Conservation (phyloP, 306 rosid species). For the Trifolium pratense region DNA sequence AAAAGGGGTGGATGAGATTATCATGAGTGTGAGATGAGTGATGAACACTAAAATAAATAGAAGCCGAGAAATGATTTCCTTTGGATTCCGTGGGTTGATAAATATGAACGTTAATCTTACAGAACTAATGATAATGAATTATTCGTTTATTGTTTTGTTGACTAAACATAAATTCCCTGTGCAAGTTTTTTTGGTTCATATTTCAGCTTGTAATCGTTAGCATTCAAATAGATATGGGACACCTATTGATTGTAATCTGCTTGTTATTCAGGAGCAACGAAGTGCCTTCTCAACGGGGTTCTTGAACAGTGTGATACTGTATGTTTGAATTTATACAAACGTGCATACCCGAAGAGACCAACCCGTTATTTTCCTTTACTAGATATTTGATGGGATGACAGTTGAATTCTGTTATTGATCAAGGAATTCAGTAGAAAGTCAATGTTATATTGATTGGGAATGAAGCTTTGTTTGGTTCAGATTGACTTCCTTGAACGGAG, state of each 20-base stretch:
- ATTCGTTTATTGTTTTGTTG: too few species aligned
- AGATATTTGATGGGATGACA: slow-evolving; percentile 50
- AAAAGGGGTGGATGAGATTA: too few species aligned
- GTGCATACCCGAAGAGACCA: slow-evolving; percentile 90
- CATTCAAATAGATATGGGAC: background rate
- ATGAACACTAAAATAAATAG: too few species aligned
- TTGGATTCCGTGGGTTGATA: slow-evolving; percentile 15
- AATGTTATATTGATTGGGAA: slow-evolving; percentile 59
- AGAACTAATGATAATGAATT: too few species aligned
- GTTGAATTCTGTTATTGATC: slow-evolving; percentile 35
- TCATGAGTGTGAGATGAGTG: too few species aligned
- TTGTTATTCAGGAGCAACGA: slow-evolving; percentile 68
- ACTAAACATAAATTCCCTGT: too few species aligned
- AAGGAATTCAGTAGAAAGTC: slow-evolving; percentile 46
- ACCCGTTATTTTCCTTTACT: slow-evolving; percentile 58
- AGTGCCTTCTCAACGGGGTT: slow-evolving; percentile 80
- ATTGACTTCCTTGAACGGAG: slow-evolving; percentile 46
- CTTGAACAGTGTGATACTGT: slow-evolving; percentile 85
- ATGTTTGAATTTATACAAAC: slow-evolving; percentile 86
- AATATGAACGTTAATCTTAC: slow-evolving; percentile 6
- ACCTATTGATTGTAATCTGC: slow-evolving; percentile 7
- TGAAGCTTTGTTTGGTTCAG: slow-evolving; percentile 86
- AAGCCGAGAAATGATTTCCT: background rate
- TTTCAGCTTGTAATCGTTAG: background rate
- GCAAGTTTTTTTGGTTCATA: background rate